Evolutionary conservation across 371 early-diverging fungal species (phyloP).

Genomic region (Mucor velutinosus): DNA sequence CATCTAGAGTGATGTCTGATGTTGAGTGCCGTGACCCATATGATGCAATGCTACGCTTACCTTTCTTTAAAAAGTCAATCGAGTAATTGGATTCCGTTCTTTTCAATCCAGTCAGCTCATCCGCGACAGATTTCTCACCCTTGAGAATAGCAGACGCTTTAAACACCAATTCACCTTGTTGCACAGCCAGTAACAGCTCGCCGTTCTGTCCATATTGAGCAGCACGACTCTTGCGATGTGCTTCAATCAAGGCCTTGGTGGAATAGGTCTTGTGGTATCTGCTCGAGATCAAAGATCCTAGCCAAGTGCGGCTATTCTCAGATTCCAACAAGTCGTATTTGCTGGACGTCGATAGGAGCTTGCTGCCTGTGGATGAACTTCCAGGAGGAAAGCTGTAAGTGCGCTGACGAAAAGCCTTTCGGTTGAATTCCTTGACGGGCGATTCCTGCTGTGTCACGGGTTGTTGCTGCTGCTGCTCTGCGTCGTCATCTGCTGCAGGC

Average conservation of each 20-base stretch:
- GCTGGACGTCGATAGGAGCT: neutral
- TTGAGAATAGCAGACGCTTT: slow-evolving; percentile 31
- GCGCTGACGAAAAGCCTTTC: slow-evolving; percentile 32
- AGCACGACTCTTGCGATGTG: slow-evolving; percentile 16
- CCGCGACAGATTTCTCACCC: neutral
- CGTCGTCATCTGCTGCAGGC: neutral
- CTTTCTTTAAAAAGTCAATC: slow-evolving; percentile 14
- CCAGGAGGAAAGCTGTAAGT: slow-evolving; percentile 48
- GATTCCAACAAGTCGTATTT: slow-evolving; percentile 13
- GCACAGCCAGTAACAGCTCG: slow-evolving; percentile 22
- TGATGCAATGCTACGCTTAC: neutral
- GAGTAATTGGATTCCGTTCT: slow-evolving; percentile 6
- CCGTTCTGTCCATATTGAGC: slow-evolving; percentile 20
- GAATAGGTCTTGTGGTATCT: slow-evolving; percentile 28
- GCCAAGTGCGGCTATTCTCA: slow-evolving; percentile 36
- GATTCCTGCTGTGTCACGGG: neutral
- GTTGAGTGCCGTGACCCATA: neutral
- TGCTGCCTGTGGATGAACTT: neutral
- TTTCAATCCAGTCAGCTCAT: neutral
- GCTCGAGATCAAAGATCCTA: slow-evolving; percentile 38
- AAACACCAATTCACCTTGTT: slow-evolving; percentile 25
- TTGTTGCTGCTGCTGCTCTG: neutral
- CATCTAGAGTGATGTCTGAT: neutral
- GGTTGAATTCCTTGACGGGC: neutral
- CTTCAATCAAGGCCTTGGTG: slow-evolving; percentile 32